Conservation (phyloP, 2,329 filamentous ascomycete species). For the Scolecobasidium constrictum region DNA sequence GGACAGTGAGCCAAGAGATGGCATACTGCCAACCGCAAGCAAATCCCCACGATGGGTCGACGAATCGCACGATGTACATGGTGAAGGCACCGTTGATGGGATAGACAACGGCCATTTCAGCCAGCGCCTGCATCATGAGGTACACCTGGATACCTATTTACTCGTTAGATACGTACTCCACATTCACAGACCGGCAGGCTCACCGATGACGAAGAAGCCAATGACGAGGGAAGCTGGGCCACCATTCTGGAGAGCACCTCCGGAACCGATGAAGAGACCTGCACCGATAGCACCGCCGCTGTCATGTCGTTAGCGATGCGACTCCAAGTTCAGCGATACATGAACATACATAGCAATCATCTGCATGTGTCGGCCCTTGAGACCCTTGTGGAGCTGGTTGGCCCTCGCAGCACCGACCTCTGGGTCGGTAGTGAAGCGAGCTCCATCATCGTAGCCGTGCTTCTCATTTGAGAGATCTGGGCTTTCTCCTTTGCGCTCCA, state of each 20-base stretch:
- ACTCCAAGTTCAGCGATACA: background rate
- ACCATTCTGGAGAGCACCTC: slow-evolving; percentile 15
- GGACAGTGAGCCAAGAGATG: slow-evolving; percentile 10
- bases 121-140: slow-evolving; percentile 12
- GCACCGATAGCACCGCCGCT: slow-evolving; percentile 21
- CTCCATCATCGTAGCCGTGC: background rate
- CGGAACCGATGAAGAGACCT: slow-evolving; percentile 26
- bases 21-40: slow-evolving; percentile 21
- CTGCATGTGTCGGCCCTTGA: slow-evolving; percentile 11
- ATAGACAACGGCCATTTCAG: slow-evolving; percentile 14
- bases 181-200: background rate
- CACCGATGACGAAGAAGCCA: slow-evolving; percentile 43
- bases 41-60: slow-evolving; percentile 16
- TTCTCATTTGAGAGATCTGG: background rate
- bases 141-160: slow-evolving; percentile 8
- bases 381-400: slow-evolving; percentile 7
- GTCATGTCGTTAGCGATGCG: background rate
- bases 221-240: slow-evolving; percentile 16
- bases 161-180: background rate
- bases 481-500: too few species aligned
- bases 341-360: slow-evolving; percentile 11
- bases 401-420: background rate
- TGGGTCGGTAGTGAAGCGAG: background rate
- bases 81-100: slow-evolving; percentile 12
- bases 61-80: slow-evolving; percentile 14